These are phyloP conservation scores for Raffaelea ambrosiae DNA, from an alignment of 2,329 filamentous ascomycete genomes.

Conservation along the genomic window DNA sequence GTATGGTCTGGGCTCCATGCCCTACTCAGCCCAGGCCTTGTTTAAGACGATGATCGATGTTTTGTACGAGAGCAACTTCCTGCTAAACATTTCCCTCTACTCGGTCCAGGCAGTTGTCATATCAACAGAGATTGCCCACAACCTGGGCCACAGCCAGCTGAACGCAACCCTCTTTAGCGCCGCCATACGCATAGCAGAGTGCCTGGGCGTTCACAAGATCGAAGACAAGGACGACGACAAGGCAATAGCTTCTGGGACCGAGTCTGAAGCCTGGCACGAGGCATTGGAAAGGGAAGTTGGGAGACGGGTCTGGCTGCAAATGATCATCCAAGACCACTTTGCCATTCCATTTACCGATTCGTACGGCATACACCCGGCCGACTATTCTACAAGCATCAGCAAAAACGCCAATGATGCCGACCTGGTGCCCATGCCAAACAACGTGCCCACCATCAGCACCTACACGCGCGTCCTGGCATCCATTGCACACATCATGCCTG, in stretches of 20 bases:
- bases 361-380: constrained; percentile 24
- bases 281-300: constrained; percentile 22
- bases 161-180: constrained; percentile 23
- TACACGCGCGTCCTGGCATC: constrained; percentile 19
- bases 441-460: constrained; percentile 13
- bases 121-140: constrained; percentile 27
- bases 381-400: constrained; percentile 22
- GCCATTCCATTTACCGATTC: constrained; percentile 26
- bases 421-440: constrained; percentile 7
- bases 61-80: constrained; percentile 22
- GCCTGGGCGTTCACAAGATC: constrained; percentile 15
- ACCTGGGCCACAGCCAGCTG: constrained; percentile 24
- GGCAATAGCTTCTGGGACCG: neutral
- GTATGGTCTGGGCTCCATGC: neutral
- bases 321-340: constrained; percentile 28
- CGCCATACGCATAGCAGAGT: constrained; percentile 24
- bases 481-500: constrained; percentile 22
- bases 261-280: constrained; percentile 3
- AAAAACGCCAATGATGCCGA: constrained; percentile 24
- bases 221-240: constrained; percentile 1
- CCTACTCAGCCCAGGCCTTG: constrained; percentile 10
- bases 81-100: constrained; percentile 20
- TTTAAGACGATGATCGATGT: constrained; percentile 24
- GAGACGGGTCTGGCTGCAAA: constrained; percentile 26
- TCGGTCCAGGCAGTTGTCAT: constrained; percentile 27